A percentile compares a stretch with the other conserved stretches of the same genome.
Conservation (phyloP, 2,329 filamentous ascomycete genomes). For the Trichoderma harzianum region DNA sequence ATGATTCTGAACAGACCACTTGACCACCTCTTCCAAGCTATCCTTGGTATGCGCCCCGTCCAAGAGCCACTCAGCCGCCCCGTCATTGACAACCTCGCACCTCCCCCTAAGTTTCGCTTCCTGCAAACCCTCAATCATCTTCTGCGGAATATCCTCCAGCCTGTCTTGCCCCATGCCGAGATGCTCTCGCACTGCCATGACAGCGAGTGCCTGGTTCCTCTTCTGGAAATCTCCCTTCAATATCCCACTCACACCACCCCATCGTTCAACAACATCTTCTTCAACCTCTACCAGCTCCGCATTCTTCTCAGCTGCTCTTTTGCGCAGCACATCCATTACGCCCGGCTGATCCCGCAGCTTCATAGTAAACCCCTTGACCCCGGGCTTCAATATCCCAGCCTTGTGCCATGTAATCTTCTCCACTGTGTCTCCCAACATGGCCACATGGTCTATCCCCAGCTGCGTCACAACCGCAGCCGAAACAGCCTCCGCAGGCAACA, state of each 20-base stretch:
- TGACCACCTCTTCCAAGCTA: constrained; percentile 70
- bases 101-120: constrained; percentile 69
- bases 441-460: constrained; percentile 80
- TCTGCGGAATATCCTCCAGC: constrained; percentile 27
- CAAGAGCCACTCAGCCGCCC: constrained; percentile 67
- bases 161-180: constrained; percentile 35
- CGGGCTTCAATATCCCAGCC: constrained; percentile 75
- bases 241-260: constrained; percentile 41
- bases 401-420: constrained; percentile 90
- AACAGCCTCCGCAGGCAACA: constrained; percentile 62
- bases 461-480: constrained; percentile 72
- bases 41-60: constrained; percentile 88
- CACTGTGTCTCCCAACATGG: constrained; percentile 74
- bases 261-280: constrained; percentile 36
- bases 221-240: constrained; percentile 54
- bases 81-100: constrained; percentile 63
- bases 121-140: constrained; percentile 64
- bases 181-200: constrained; percentile 56
- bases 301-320: constrained; percentile 55
- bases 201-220: constrained; percentile 57
- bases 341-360: constrained; percentile 31
- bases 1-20: constrained; percentile 66
- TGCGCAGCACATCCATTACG: constrained; percentile 52
- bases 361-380: constrained; percentile 40
- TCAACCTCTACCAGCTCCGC: constrained; percentile 42